Conservation (phyloP, 495 filamentous ascomycete species). For the Glutinoglossum americanum region DNA sequence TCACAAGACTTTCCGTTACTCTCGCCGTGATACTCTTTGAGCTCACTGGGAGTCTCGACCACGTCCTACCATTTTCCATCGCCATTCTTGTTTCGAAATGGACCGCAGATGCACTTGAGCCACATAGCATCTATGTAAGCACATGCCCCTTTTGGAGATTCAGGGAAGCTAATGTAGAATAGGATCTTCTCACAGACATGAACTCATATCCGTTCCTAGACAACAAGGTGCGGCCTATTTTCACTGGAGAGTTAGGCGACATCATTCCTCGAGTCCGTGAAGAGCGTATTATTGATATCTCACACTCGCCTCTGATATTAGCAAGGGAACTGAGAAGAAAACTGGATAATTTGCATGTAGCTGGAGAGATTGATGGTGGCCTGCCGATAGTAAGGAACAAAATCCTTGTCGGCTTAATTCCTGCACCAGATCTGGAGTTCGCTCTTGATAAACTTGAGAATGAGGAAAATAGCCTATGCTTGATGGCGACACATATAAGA, state of each 20-base stretch:
- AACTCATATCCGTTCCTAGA: conserved; percentile 93
- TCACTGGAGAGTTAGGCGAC: conserved; percentile 66
- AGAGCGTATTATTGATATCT: conserved; percentile 74
- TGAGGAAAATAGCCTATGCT: conserved; percentile 49
- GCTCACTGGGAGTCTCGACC: conserved; percentile 79
- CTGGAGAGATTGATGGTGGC: conserved; percentile 81
- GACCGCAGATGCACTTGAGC: conserved; percentile 92
- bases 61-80: conserved; percentile 86
- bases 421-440: conserved; percentile 85
- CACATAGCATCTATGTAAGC: conserved; percentile 76
- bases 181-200: conserved; percentile 88
- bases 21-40: conserved; percentile 92
- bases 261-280: conserved; percentile 55
- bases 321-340: conserved; percentile 57
- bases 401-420: conserved; percentile 75
- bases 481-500: conserved; percentile 48
- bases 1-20: conserved; percentile 83
- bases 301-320: conserved; percentile 49
- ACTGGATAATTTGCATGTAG: conserved; percentile 57
- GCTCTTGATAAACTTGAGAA: conserved; percentile 63
- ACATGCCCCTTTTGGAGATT: background rate
- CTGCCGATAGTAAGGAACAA: conserved; percentile 64
- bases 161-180: conserved; percentile 9
- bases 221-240: conserved; percentile 77
- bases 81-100: conserved; percentile 88